phyloP scores from a whole-genome alignment of 345 rosid species.

The Combretum micranthum region DNA sequence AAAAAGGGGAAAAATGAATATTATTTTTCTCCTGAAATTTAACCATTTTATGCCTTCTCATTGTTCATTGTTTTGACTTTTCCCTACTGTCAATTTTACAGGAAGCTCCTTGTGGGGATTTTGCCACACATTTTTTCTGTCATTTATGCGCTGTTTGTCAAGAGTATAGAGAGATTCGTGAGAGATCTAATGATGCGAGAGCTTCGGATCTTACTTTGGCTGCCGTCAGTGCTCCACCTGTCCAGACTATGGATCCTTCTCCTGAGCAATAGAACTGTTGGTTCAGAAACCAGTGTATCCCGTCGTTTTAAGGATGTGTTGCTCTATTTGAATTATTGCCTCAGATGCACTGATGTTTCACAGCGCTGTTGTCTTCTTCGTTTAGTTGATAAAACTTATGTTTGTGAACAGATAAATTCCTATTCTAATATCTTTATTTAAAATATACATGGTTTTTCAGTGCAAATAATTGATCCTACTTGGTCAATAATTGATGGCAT shows the following conservation, averaged over 20 bases:
- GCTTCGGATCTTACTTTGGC: constrained; percentile 33
- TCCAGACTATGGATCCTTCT: constrained; percentile 54
- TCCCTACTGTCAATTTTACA: constrained; percentile 19
- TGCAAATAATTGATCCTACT: no score
- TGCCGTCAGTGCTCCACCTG: constrained; percentile 46
- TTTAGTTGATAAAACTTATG: no score
- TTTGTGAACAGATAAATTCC: no score
- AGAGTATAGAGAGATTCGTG: constrained; percentile 78
- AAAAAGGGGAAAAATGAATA: not conserved
- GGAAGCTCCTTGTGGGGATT: constrained; percentile 91
- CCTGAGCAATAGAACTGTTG: constrained; percentile 1
- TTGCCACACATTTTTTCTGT: constrained; percentile 73
- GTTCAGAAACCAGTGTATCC: not conserved
- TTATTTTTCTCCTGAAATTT: not conserved
- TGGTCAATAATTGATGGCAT: no score
- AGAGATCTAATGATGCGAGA: constrained; percentile 30
- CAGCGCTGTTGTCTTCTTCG: no score
- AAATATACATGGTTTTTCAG: no score
- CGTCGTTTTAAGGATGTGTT: no score
- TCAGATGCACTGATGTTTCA: no score
- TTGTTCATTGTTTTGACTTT: not conserved
- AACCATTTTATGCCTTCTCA: not conserved
- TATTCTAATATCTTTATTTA: no score
- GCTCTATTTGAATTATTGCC: no score
- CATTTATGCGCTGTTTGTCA: constrained; percentile 93